Evolutionary conservation across 2,329 filamentous ascomycete species (phyloP).

Genomic region (Penicillium sp.): DNA sequence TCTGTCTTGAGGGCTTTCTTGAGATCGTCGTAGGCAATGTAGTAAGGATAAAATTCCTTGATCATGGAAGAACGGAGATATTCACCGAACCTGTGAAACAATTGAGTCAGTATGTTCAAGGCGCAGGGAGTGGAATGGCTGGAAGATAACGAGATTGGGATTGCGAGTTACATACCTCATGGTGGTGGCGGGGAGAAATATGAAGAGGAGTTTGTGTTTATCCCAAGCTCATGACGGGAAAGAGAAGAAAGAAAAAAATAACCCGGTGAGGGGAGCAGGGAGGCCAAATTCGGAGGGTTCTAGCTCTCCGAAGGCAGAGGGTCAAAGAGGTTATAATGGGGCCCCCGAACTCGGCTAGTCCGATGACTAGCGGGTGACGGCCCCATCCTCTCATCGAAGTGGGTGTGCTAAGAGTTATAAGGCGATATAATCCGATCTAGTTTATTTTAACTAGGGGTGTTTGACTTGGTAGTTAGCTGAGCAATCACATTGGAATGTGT

Average conservation of each 20-base stretch:
- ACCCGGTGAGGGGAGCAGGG: background rate
- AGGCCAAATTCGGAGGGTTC: slow-evolving; percentile 1
- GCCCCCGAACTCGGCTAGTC: slow-evolving; percentile 8
- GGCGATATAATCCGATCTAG: background rate
- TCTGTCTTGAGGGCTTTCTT: slow-evolving; percentile 81
- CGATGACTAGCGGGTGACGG: slow-evolving; percentile 15
- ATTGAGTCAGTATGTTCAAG: slow-evolving; percentile 12
- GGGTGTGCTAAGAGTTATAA: background rate
- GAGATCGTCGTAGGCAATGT: slow-evolving; percentile 94
- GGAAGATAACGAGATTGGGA: background rate
- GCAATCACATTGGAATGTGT: background rate
- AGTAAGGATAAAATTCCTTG: slow-evolving; percentile 96
- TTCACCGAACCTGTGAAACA: slow-evolving; percentile 73
- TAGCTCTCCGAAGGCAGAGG: slow-evolving; percentile 5
- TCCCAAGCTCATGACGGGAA: slow-evolving; percentile 8
- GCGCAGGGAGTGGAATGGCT: slow-evolving; percentile 6
- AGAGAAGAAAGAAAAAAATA: slow-evolving; percentile 3
- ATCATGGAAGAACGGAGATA: slow-evolving; percentile 94
- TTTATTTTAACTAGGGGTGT: background rate
- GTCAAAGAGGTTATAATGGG: slow-evolving; percentile 1
- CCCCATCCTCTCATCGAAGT: slow-evolving; percentile 1
- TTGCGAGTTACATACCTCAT: slow-evolving; percentile 18
- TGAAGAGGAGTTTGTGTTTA: background rate
- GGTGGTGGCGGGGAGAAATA: slow-evolving; percentile 7
- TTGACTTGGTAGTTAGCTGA: background rate